Base-by-base conservation (phyloP, 2,329 filamentous ascomycete genomes). In the Parastagonospora avenae region DNA sequence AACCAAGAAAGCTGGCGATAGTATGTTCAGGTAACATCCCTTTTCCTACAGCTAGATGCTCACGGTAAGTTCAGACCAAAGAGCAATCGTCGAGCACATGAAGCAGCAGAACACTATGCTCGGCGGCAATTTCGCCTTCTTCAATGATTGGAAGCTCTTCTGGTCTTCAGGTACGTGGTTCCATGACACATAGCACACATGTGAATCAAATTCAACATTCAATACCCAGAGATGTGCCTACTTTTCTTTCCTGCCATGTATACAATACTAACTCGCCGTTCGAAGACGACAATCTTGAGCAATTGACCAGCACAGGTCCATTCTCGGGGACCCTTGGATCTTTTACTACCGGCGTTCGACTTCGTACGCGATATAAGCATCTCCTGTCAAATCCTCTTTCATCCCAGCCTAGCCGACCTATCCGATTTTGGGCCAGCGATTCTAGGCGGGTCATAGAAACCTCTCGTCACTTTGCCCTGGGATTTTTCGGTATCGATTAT, bases 121-220 rank as follows among this genome's bases (percentile, higher is more conserved):
- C 30, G 74, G 76, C 14, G 82, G 80, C n/a, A 74, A 76, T n/a
- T 63, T 86, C 7, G 71, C 74, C 1, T 85, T 85, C 62, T 67
- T 82, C 52, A 81, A 82, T 43, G 52, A 77, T 35, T 85, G 81
- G 81, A 69, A 77, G 31, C 83, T 84, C 56, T 81, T 85, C 58
- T 80, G 80, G 52, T 61, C 44, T 28, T 24, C 73, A 28, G 70
- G 70, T 74, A 52, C 28, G 62, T 57, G 16, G 19, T 24, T 8
- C 8, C 14, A 27, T 39, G 1, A 16, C 6, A 7, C 19, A 16
- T 28, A 12, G 37, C 14, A 39, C n/a, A 27, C 30, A 32, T 32
- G 3, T 5, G 5, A 24, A 24, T 24, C 19, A 24, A 24, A 24
- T 24, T 24, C 3, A 3, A 24, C 19, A 24, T n/a, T 8, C 14